These are phyloP conservation scores for Lasiodiplodia theobromae DNA, from an alignment of 2,329 filamentous ascomycete genomes.

Conservation along the genomic window DNA sequence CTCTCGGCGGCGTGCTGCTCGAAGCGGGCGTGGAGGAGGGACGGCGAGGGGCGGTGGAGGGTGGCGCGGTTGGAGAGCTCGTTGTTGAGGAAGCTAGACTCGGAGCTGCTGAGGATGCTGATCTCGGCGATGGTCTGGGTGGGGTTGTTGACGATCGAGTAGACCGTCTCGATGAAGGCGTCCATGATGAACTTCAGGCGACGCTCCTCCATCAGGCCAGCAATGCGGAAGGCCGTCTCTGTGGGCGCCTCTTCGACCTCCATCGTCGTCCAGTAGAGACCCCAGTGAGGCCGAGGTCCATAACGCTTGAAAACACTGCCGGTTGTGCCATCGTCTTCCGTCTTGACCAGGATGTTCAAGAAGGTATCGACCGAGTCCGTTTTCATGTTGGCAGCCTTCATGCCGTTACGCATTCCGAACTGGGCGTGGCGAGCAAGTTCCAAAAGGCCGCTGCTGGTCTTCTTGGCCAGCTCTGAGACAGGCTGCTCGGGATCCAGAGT, in stretches of 20 bases:
- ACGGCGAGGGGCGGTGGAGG: neutral
- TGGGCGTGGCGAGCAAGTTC: conserved; percentile 27
- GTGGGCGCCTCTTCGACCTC: neutral
- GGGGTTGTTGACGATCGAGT: neutral
- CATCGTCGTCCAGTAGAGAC: neutral
- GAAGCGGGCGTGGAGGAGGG: conserved; percentile 2
- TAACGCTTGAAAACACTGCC: conserved; percentile 19
- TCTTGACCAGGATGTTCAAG: conserved; percentile 22
- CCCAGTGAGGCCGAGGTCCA: neutral
- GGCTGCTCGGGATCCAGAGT: neutral
- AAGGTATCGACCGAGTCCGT: conserved; percentile 25
- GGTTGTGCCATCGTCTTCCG: neutral
- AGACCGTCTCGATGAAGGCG: neutral
- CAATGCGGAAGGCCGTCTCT: neutral
- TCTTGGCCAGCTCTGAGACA: neutral
- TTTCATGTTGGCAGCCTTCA: neutral
- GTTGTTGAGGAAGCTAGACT: neutral
- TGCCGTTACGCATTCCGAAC: conserved; percentile 13
- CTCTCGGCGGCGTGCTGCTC: neutral
- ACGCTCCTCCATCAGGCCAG: neutral
- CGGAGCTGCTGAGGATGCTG: neutral
- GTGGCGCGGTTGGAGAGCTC: neutral
- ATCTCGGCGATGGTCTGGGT: neutral
- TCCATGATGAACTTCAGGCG: neutral
- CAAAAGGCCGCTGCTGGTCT: neutral